Base-by-base conservation (phyloP, 805 yeast genomes). In the Ogataea zsoltii region DNA sequence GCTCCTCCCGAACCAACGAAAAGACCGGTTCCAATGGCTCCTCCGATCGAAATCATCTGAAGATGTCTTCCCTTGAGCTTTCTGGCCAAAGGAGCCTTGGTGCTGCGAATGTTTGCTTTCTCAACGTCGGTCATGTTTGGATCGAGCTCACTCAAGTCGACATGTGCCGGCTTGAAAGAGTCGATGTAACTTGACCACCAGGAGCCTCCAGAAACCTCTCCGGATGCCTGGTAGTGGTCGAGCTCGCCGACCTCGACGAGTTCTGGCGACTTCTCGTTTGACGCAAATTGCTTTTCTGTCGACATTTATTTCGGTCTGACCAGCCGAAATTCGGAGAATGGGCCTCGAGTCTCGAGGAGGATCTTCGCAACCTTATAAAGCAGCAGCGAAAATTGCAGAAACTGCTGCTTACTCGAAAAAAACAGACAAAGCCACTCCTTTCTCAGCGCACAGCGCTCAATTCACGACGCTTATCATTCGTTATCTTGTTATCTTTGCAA, bases 21-120 rank as follows among this genome's bases (percentile, higher is more conserved):
- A 36, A 87, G 70, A 51, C 91, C 94, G 3, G 90, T 82, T 49
- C 94, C 95, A 56, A 86, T 84, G 46, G 85, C 76, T 17, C 89
- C 88, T 47, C 90, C 91, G 49, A 85, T 72, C 33, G 92, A 88
- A 65, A 85, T 85, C 88, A 85, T 81, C 44, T 82, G 80, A 53
- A 85, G 64, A 58, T 85, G 90, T 53, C 89, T 70, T 35, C 79
- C 75, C 54, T 77, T 78, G 34, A 82, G 69, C 2, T 69, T 61
- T 45, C 83, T 65, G 26, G 72, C 60, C 48, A 74, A 65, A 9
- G 78, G 77, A 21, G 77, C 69, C 46, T 63, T 66, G 19, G 76
- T 71, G 16, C 76, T 68, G 41, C 49, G 53, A 16, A 69, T 60
- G 43, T 72, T 75, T 10, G 73, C 70, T 53, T 60, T 71, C 56